Evolutionary conservation across 2,329 filamentous ascomycete genomes (phyloP).

Genomic region (Apiospora pterosperma): DNA sequence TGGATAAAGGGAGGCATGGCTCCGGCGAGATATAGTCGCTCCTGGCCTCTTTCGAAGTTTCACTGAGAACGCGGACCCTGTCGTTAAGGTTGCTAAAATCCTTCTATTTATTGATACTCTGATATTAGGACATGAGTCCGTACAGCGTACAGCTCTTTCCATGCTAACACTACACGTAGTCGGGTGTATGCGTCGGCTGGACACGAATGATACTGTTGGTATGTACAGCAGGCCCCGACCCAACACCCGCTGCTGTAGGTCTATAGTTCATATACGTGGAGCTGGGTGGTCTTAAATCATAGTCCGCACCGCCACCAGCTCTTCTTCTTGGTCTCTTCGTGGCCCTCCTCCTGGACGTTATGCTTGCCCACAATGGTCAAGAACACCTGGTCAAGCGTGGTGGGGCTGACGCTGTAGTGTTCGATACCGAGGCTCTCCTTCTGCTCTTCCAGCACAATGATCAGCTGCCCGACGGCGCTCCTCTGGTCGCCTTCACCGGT

Average conservation of each 20-base stretch:
- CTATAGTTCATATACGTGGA: no score
- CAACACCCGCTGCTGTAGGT: no score
- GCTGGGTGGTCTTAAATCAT: not conserved
- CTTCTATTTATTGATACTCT: not conserved
- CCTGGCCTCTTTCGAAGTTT: not conserved
- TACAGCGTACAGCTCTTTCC: no score
- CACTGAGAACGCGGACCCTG: not conserved
- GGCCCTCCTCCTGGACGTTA: constrained; percentile 72
- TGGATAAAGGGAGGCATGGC: constrained; percentile 18
- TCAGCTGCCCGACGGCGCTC: constrained; percentile 64
- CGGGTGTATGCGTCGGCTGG: not conserved
- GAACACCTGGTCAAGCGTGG: constrained; percentile 89
- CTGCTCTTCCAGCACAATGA: constrained; percentile 69
- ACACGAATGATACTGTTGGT: not conserved
- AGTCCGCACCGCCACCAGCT: not conserved
- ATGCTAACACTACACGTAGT: no score
- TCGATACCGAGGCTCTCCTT: constrained; percentile 68
- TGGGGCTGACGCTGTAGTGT: constrained; percentile 84
- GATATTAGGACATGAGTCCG: no score
- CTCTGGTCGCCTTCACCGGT: constrained; percentile 7
- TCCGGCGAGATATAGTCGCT: not conserved
- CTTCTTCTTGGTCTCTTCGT: constrained; percentile 17
- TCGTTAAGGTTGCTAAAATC: not conserved
- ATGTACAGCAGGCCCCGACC: not conserved
- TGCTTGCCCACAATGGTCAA: constrained; percentile 78